Conservation (phyloP, 371 early-diverging fungal species). For the Saksenaea oblongispora region DNA sequence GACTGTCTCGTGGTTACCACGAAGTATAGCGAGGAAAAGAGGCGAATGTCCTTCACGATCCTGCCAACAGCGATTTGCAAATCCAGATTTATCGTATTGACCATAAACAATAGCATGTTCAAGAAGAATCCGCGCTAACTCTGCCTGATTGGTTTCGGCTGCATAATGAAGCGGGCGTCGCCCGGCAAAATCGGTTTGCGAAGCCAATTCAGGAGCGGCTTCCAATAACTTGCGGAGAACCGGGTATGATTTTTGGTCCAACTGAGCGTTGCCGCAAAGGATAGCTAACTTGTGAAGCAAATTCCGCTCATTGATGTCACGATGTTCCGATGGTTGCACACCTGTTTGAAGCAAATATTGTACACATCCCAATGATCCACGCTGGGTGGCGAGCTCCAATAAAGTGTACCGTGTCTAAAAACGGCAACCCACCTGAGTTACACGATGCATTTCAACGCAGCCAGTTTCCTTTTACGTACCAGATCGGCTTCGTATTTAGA, state of each 20-base stretch:
- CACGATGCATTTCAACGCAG: conserved; percentile 1
- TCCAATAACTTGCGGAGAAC: conserved; percentile 18
- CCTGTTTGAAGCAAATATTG: conserved; percentile 42
- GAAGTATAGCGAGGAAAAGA: conserved; percentile 66
- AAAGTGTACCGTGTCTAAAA: conserved; percentile 48
- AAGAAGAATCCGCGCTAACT: conserved; percentile 46
- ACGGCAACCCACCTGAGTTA: conserved; percentile 2
- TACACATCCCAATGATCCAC: conserved; percentile 49
- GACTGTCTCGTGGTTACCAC: conserved; percentile 58
- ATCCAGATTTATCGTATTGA: conserved; percentile 40
- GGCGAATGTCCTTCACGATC: conserved; percentile 74
- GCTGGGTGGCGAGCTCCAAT: conserved; percentile 56
- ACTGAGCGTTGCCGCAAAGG: conserved; percentile 16
- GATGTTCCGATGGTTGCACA: conserved; percentile 32
- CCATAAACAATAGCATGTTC: conserved; percentile 43
- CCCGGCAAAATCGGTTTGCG: conserved; percentile 60
- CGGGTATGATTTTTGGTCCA: background rate
- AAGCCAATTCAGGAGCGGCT: conserved; percentile 22
- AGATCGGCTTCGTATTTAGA: conserved; percentile 11
- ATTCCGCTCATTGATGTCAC: conserved; percentile 69
- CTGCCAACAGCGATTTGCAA: conserved; percentile 54
- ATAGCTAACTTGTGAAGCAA: conserved; percentile 64
- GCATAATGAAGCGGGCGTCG: conserved; percentile 74
- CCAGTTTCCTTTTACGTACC: conserved; percentile 4
- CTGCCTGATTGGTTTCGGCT: conserved; percentile 54